A percentile compares a stretch with the other conserved stretches of the same genome.
These are phyloP conservation scores for Erodium moschatum DNA, from an alignment of 441 rosid species.

Conservation along the genomic window DNA sequence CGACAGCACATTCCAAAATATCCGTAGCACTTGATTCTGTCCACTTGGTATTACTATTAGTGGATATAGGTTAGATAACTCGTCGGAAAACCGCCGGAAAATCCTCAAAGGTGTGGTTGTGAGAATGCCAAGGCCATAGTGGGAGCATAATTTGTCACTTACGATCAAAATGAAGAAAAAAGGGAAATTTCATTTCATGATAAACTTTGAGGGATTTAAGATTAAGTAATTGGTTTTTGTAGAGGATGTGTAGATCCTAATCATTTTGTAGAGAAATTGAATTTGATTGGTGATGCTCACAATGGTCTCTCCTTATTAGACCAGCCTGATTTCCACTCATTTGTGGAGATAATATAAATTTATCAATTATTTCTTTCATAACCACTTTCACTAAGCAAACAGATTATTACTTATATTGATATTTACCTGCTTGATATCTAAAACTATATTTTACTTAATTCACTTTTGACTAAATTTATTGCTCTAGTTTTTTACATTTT, in stretches of 20 bases:
- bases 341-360: background rate
- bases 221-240: no score
- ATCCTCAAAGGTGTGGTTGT: background rate
- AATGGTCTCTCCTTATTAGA: constrained; percentile 3
- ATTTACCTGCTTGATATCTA: no score
- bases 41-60: constrained; percentile 39
- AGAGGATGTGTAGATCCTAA: background rate
- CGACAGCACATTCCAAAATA: constrained; percentile 84
- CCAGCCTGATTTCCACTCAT: constrained; percentile 3
- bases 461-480: no score
- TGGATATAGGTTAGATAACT: constrained; percentile 29
- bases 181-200: background rate
- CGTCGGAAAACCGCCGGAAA: constrained; percentile 33
- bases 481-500: no score
- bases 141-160: no score
- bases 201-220: background rate
- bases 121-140: background rate
- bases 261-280: background rate
- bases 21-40: constrained; percentile 36
- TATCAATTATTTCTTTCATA: background rate
- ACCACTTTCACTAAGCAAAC: constrained; percentile 2
- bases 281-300: background rate
- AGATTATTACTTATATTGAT: background rate
- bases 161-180: no score
- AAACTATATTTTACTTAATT: no score